phyloP scores from a whole-genome alignment of 768 basidiomycete species.

The Boletus rufocinnamomeus region DNA sequence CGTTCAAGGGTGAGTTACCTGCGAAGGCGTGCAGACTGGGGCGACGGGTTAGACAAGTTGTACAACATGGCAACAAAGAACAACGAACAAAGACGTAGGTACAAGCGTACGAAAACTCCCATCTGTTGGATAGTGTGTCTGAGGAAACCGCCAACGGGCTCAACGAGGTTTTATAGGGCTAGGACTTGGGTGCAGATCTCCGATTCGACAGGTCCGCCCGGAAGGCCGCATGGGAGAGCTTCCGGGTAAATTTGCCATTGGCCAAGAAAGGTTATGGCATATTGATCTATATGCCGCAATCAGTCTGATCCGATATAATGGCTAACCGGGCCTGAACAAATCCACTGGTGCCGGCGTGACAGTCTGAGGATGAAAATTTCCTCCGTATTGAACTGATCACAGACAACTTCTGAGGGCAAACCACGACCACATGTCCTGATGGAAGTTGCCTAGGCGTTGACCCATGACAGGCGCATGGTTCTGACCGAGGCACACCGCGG shows the following conservation, averaged over 20 bases:
- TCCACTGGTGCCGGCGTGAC: neutral
- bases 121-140: conserved; percentile 36
- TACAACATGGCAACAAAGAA: neutral
- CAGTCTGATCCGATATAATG: conserved; percentile 1
- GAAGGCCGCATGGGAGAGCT: conserved; percentile 14
- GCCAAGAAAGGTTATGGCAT: conserved; percentile 4
- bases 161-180: conserved; percentile 22
- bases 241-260: conserved; percentile 27
- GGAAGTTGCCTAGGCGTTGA: neutral
- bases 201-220: conserved; percentile 27
- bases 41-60: conserved; percentile 10
- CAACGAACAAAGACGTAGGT: conserved; percentile 32
- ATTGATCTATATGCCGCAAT: conserved; percentile 15
- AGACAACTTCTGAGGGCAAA: neutral
- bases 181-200: conserved; percentile 24
- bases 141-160: conserved; percentile 2
- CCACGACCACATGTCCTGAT: neutral
- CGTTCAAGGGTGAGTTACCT: conserved; percentile 35
- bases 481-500: neutral
- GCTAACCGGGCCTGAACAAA: neutral
- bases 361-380: neutral
- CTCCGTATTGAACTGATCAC: neutral
- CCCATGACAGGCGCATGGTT: neutral
- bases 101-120: conserved; percentile 34
- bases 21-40: conserved; percentile 28